A percentile compares a stretch with the other conserved stretches of the same genome.
Conservation (phyloP, 371 early-diverging fungal species). For the Haplosporangium sp. region DNA sequence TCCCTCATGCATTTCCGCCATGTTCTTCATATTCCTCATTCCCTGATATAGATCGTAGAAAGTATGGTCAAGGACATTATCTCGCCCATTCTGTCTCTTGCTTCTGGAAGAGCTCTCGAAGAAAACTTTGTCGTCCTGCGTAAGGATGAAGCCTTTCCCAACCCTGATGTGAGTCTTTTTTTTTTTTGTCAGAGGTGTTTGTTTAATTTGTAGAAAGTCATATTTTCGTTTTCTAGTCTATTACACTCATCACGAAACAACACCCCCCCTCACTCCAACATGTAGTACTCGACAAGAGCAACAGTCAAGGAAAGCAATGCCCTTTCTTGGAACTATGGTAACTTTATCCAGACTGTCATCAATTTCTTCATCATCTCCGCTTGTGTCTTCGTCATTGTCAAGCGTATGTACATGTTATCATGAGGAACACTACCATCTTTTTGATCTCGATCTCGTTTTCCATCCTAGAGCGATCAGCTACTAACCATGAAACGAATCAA, state of each 20-base stretch:
- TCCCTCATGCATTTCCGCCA: neutral
- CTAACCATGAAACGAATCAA: neutral
- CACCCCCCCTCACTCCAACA: neutral
- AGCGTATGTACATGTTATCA: slow-evolving; percentile 10
- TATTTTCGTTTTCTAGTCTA: neutral
- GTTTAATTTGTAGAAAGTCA: neutral
- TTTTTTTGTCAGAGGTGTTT: neutral
- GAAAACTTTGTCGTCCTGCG: slow-evolving; percentile 46
- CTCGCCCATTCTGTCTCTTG: slow-evolving; percentile 43
- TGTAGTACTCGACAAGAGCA: slow-evolving; percentile 27
- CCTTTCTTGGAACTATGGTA: slow-evolving; percentile 46
- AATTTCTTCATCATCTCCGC: slow-evolving; percentile 49
- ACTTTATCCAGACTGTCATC: slow-evolving; percentile 50
- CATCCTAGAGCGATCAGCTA: too few relatives aligned
- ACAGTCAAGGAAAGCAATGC: slow-evolving; percentile 37
- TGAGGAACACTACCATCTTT: too few relatives aligned
- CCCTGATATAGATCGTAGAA: slow-evolving; percentile 30
- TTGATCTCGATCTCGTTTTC: too few relatives aligned
- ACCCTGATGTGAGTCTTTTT: slow-evolving; percentile 21
- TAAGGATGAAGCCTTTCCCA: slow-evolving; percentile 3
- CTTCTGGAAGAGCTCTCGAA: slow-evolving; percentile 39
- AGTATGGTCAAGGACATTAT: slow-evolving; percentile 55
- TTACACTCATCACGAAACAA: neutral
- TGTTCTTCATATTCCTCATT: neutral
- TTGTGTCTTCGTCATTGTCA: slow-evolving; percentile 46